Base-by-base conservation (phyloP, 2,329 filamentous ascomycete species). In the Cercospora sesami region DNA sequence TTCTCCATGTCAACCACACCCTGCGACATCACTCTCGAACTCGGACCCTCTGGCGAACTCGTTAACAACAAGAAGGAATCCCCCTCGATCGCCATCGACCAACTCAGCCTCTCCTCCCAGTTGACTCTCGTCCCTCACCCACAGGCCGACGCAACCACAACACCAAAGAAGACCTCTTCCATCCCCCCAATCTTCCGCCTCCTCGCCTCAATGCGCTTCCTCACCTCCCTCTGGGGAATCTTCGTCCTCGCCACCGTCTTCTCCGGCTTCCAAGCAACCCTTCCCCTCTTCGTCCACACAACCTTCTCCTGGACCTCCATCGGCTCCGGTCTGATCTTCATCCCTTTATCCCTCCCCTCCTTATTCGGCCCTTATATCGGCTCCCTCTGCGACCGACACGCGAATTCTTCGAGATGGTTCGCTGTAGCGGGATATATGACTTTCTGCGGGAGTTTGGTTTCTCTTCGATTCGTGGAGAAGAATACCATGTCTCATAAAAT, bases 351-450 rank as follows among this genome's bases (percentile, higher is more conserved):
- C 8, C 60, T 69, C 8, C 73, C 73, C 14, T 67, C 72, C 2
- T 42, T 74, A 9, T 61, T 74, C 23, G 73, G 73, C 8, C 73
- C 72, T 2, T 30, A 71, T n/a, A 64, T 74, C 53, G 73, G 73
- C 23, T 60, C 58, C 18, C 23, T 70, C 26, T 59, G 68, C 33
- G 73, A 75, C 53, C 69, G 71, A 4, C 65, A 61, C 31, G 66
- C 68, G 14, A 33, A 59, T 21, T 33, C 55, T 23, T 72, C 69
- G 1, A 60, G 73, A 48, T 73, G 70, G 71, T 68, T 73, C 39
- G 69, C 72, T 1, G 61, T 64, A 4, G 39, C 65, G 7, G 72
- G 69, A 5, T 71, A 73, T 26, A 5, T 71, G 10, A 30, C 69
- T 3, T 45, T 72, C 4, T 64, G 63, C 51, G 57, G 66, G 3